phyloP scores from a whole-genome alignment of 2,329 filamentous ascomycete species.

The Didymella segeticola region DNA sequence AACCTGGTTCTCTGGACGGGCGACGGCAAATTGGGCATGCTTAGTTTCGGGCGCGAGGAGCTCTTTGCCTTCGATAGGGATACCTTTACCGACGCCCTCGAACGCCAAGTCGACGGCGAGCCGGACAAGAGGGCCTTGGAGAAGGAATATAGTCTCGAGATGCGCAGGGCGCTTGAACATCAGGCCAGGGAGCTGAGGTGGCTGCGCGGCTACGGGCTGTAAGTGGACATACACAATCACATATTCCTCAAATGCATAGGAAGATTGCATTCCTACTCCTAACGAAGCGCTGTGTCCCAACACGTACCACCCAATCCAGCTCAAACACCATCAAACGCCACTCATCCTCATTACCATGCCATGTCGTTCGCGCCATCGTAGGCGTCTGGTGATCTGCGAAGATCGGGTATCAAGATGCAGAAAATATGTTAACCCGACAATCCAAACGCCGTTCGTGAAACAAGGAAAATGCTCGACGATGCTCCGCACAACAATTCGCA shows the following conservation, averaged over 20 bases:
- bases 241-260: too few relatives aligned
- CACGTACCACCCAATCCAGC: not conserved
- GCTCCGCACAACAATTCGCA: not conserved
- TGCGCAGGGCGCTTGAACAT: constrained; percentile 75
- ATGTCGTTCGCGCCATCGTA: not conserved
- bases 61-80: constrained; percentile 38
- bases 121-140: constrained; percentile 59
- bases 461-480: not conserved
- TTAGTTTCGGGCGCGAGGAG: constrained; percentile 57
- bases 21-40: constrained; percentile 74
- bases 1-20: constrained; percentile 88
- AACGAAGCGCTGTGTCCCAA: not conserved
- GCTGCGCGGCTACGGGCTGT: constrained; percentile 70
- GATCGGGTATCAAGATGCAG: constrained; percentile 18
- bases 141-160: constrained; percentile 68
- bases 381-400: constrained; percentile 6
- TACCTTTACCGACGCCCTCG: constrained; percentile 43
- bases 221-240: not conserved
- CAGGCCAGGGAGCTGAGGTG: constrained; percentile 83
- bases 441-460: not conserved
- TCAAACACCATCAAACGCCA: not conserved
- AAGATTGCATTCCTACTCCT: not conserved
- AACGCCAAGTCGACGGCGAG: constrained; percentile 51
- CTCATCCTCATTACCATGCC: not conserved
- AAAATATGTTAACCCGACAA: not conserved